Base-by-base conservation (phyloP, 2,329 filamentous ascomycete genomes). In the Trematosphaeria pertusa region DNA sequence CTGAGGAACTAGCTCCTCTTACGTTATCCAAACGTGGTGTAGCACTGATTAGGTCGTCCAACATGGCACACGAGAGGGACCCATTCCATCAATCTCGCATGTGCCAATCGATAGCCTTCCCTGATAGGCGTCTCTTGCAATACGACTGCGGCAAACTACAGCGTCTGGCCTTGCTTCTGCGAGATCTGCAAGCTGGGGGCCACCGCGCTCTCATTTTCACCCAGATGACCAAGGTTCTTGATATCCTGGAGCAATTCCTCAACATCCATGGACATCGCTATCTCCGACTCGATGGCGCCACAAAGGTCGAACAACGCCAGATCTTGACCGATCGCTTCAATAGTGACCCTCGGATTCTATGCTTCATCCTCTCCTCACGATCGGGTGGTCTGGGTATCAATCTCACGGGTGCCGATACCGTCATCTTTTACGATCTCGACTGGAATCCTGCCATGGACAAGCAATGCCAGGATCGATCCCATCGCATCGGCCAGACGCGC, bases 381-480 rank as follows among this genome's bases (percentile, higher is more conserved):
- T 97, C 94, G 0, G 94, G 94, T 58, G 94, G 94, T 44, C 79
- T 99, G 1, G 94, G 94, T 46, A 96, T 99, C 76, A 99, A 99
- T 63, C 80, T 99, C 33, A 97, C 93, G 0, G 94, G 94, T 37
- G 94, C 94, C 4, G 94, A 97, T 70, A 96, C 92, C 0, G 94
- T 99, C 62, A 97, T 99, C 58, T 99, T 99, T 73, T 99, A 97
- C 73, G 94, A 99, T 65, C 86, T 97, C 49, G 94, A 99, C 70
- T 99, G 95, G 95, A 99, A 99, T 64, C 94, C 94, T 0, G 94
- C 95, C 40, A 99, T 99, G 94, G 94, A 99, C 77, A 96, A 96
- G 73, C 94, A 99, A 73, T 99, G 94, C 64, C 95, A 99, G 74
- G 95, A 99, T 70, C 85, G 94, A 62, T 95, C 91, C 63, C 94